A percentile compares a stretch with the other conserved stretches of the same genome.
Evolutionary conservation across 2,329 filamentous ascomycete species (phyloP).

Genomic region (Fusarium secorum): DNA sequence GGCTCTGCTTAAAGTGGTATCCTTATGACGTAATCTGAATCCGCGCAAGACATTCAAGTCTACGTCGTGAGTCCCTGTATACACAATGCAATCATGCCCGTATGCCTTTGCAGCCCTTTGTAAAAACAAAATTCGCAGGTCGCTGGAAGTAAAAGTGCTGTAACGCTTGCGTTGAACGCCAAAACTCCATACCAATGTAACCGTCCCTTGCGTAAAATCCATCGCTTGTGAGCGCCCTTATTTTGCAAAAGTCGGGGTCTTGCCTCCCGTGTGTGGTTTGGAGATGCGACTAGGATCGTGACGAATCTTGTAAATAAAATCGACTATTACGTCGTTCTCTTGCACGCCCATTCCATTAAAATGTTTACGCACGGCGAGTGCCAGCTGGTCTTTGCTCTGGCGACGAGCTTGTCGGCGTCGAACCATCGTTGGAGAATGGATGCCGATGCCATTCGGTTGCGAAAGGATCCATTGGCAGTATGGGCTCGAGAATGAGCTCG

Average conservation of each 20-base stretch:
- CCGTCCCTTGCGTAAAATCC: slow-evolving; percentile 12
- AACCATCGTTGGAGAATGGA: slow-evolving; percentile 79
- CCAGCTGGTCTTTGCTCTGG: slow-evolving; percentile 76
- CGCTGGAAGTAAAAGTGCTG: slow-evolving; percentile 15
- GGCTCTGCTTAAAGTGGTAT: slow-evolving; percentile 35
- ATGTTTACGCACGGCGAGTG: slow-evolving; percentile 77
- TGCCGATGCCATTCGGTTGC: slow-evolving; percentile 69
- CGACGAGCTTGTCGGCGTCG: slow-evolving; percentile 69
- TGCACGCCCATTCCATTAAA: slow-evolving; percentile 82
- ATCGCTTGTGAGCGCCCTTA: slow-evolving; percentile 11
- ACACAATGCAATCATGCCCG: slow-evolving; percentile 24
- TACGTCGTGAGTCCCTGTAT: slow-evolving; percentile 17
- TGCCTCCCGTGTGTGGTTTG: slow-evolving; percentile 31
- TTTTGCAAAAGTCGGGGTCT: slow-evolving; percentile 13
- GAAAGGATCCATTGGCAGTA: slow-evolving; percentile 70
- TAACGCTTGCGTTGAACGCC: slow-evolving; percentile 22
- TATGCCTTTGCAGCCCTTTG: slow-evolving; percentile 20
- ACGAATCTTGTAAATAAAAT: slow-evolving; percentile 74
- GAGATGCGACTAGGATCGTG: slow-evolving; percentile 44
- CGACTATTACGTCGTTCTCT: slow-evolving; percentile 84
- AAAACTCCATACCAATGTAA: slow-evolving; percentile 31
- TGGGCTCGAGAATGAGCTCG: slow-evolving; percentile 72
- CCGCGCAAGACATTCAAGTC: slow-evolving; percentile 18
- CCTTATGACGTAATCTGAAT: slow-evolving; percentile 34
- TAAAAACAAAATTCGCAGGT: slow-evolving; percentile 8